Percentiles rank a stretch among this genome's conserved stretches.
Conservation (phyloP, 257 asterid genomes). For the Plantago major region DNA sequence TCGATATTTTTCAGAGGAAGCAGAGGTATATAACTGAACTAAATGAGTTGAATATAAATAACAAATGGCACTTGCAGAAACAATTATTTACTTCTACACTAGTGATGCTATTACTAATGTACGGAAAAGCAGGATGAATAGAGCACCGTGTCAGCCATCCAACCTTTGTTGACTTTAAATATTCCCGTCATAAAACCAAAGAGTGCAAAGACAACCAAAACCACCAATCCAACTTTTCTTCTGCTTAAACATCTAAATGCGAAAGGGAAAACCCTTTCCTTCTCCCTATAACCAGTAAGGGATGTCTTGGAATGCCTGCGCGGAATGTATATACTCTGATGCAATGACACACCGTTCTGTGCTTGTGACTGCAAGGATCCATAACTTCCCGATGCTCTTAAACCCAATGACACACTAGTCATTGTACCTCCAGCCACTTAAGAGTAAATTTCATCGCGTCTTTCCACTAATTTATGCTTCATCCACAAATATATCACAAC, state of each 20-base stretch:
- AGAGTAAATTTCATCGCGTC: constrained; percentile 61
- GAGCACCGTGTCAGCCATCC: constrained; percentile 13
- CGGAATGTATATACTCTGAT: constrained; percentile 32
- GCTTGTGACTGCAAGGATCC: constrained; percentile 67
- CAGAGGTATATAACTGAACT: constrained; percentile 1
- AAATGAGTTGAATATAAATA: constrained; percentile 4
- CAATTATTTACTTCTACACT: constrained; percentile 6
- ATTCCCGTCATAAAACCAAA: constrained; percentile 61
- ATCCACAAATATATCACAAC: constrained; percentile 34
- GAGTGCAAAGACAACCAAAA: constrained; percentile 52
- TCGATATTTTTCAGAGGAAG: constrained; percentile 5
- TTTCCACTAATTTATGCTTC: constrained; percentile 45
- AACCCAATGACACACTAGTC: constrained; percentile 85
- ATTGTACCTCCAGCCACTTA: constrained; percentile 66
- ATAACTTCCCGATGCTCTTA: constrained; percentile 62
- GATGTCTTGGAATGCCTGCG: constrained; percentile 67
- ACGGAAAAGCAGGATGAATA: background rate
- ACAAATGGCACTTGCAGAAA: constrained; percentile 7
- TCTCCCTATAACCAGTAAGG: constrained; percentile 56
- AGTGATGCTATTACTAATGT: background rate
- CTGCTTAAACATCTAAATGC: constrained; percentile 54
- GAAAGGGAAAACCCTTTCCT: constrained; percentile 46
- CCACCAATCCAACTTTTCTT: constrained; percentile 74
- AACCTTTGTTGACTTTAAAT: constrained; percentile 66
- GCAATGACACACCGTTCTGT: constrained; percentile 61